These are phyloP conservation scores for Botryosphaeria dothidea DNA, from an alignment of 2,329 filamentous ascomycete genomes.

Conservation along the genomic window DNA sequence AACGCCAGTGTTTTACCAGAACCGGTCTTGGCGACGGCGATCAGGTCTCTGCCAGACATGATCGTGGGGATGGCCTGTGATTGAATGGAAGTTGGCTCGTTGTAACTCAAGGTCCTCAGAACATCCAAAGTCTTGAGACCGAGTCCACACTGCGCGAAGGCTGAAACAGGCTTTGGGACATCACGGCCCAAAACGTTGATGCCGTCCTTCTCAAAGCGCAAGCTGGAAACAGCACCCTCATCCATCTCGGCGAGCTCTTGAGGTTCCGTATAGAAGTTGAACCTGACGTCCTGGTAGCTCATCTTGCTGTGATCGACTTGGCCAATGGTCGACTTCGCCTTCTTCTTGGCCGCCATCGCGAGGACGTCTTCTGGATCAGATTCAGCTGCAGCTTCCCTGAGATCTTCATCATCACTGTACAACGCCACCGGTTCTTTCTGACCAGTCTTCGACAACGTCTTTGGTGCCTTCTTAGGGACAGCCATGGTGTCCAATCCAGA, in stretches of 20 bases:
- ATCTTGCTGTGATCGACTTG: constrained; percentile 83
- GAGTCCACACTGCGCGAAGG: constrained; percentile 94
- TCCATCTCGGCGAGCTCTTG: constrained; percentile 79
- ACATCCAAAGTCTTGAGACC: constrained; percentile 85
- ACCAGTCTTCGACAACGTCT: constrained; percentile 43
- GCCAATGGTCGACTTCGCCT: constrained; percentile 96
- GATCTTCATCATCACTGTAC: constrained; percentile 81
- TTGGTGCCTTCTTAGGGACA: constrained; percentile 37
- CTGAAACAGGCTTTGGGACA: constrained; percentile 89
- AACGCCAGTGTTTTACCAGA: constrained; percentile 98
- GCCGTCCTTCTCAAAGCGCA: constrained; percentile 86
- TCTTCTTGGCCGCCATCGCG: constrained; percentile 63
- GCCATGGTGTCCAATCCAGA: constrained; percentile 60
- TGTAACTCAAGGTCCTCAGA: constrained; percentile 77
- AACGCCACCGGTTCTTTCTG: constrained; percentile 75
- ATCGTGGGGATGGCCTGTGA: constrained; percentile 91
- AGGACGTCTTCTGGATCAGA: constrained; percentile 56
- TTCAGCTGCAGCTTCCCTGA: constrained; percentile 61
- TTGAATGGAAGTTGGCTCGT: constrained; percentile 90
- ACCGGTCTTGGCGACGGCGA: constrained; percentile 95
- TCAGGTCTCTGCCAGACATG: constrained; percentile 94
- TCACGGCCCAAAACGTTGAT: constrained; percentile 81
- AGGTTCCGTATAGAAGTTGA: constrained; percentile 93
- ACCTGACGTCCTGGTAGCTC: constrained; percentile 81
- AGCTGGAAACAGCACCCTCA: constrained; percentile 76